phyloP scores from a whole-genome alignment of 2,329 filamentous ascomycete genomes.

The Talaromyces marneffei region DNA sequence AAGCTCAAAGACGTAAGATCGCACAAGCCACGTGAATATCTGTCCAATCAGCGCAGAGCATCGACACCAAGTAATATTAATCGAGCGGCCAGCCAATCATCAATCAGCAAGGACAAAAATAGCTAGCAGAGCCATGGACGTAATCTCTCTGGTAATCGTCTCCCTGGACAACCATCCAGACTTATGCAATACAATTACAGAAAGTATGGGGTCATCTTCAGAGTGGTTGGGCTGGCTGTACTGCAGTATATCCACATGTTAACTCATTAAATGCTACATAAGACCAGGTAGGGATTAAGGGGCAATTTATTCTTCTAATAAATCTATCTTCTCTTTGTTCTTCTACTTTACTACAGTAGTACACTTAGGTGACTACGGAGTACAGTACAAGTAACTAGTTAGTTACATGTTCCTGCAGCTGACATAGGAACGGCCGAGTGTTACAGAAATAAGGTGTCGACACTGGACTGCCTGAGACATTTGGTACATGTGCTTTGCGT shows the following conservation, averaged over 20 bases:
- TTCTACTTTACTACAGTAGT: background rate
- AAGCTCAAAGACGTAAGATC: background rate
- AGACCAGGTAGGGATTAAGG: background rate
- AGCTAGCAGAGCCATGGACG: background rate
- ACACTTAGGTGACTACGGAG: background rate
- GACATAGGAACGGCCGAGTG: no score
- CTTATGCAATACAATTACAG: background rate
- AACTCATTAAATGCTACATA: background rate
- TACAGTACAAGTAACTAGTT: no score
- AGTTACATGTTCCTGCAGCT: background rate
- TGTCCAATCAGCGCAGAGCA: background rate
- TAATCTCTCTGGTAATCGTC: background rate
- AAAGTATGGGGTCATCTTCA: background rate
- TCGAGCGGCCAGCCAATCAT: background rate
- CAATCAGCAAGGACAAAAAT: background rate
- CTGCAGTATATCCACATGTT: background rate
- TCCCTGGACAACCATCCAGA: background rate
- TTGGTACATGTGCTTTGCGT: background rate
- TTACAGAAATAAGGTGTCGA: background rate
- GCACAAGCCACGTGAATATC: background rate
- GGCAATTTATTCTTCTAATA: background rate
- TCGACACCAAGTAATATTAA: background rate
- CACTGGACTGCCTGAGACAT: background rate
- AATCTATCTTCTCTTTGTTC: background rate
- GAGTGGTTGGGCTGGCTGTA: background rate